phyloP scores from a whole-genome alignment of 2,329 filamentous ascomycete genomes.

The Coniosporium tulheliwenetii region DNA sequence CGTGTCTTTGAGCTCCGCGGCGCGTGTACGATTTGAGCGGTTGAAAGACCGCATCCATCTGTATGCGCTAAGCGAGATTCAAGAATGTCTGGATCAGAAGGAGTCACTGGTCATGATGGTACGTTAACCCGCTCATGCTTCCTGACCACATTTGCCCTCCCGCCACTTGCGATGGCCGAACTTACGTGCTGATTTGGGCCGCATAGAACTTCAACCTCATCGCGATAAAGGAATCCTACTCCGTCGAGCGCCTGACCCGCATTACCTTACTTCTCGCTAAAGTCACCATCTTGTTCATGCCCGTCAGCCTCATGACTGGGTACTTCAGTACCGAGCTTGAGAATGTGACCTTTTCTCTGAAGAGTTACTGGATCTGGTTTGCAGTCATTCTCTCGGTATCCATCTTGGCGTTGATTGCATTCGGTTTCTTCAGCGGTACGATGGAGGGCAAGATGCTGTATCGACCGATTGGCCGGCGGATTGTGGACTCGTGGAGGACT shows the following conservation, averaged over 20 bases:
- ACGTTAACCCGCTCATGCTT: conserved; percentile 10
- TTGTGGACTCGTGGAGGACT: conserved; percentile 4
- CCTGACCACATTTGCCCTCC: not conserved
- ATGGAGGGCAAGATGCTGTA: conserved; percentile 39
- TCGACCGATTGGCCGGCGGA: conserved; percentile 21
- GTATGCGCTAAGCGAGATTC: conserved; percentile 45
- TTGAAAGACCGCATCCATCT: conserved; percentile 43
- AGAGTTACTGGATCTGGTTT: conserved; percentile 55
- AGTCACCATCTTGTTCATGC: conserved; percentile 59
- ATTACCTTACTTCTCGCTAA: conserved; percentile 61
- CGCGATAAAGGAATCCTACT: conserved; percentile 57
- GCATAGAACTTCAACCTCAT: conserved; percentile 61
- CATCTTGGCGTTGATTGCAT: conserved; percentile 40
- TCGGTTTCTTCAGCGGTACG: conserved; percentile 41
- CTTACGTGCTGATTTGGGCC: conserved; percentile 4
- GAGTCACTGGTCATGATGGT: conserved; percentile 54
- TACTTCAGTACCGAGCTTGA: conserved; percentile 57
- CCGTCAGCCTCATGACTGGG: conserved; percentile 57
- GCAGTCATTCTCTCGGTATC: conserved; percentile 45
- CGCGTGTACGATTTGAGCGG: conserved; percentile 41
- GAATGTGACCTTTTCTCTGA: conserved; percentile 43
- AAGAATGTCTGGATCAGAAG: conserved; percentile 53
- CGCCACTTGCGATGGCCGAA: not conserved
- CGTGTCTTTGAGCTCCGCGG: conserved; percentile 30
- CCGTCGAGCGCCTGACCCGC: conserved; percentile 55